A percentile compares a stretch with the other conserved stretches of the same genome.
These are phyloP conservation scores for Ochromonas danica DNA, from an alignment of 108 stramenopile species.

Conservation along the genomic window DNA sequence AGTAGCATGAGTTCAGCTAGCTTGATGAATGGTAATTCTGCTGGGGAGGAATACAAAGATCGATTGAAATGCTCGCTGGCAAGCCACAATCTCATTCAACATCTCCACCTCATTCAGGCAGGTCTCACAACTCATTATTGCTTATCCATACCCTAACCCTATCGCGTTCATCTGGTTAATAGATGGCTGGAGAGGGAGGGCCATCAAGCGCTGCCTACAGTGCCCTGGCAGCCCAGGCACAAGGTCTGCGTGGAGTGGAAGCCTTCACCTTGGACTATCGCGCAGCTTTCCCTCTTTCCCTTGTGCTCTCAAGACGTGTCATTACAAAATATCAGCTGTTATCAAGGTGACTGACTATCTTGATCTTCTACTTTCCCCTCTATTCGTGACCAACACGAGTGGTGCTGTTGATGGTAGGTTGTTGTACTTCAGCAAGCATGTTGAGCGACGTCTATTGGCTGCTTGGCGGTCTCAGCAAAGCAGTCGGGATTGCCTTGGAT, in stretches of 20 bases:
- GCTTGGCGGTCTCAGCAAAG: slow-evolving; percentile 84
- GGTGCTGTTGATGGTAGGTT: no score
- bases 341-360: no score
- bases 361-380: no score
- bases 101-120: slow-evolving; percentile 31
- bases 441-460: slow-evolving; percentile 82
- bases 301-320: slow-evolving; percentile 72
- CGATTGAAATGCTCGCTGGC: slow-evolving; percentile 5
- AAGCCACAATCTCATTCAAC: slow-evolving; percentile 30
- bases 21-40: background rate
- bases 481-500: slow-evolving; percentile 76
- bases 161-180: background rate
- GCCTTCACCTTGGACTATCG: slow-evolving; percentile 76
- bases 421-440: slow-evolving; percentile 94
- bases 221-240: slow-evolving; percentile 22
- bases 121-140: no score
- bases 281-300: slow-evolving; percentile 81
- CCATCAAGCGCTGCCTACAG: background rate
- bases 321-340: slow-evolving; percentile 88
- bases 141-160: no score
- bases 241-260: slow-evolving; percentile 75
- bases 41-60: background rate
- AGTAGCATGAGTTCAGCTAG: no score
- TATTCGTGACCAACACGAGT: no score
- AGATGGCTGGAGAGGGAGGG: background rate